Conservation (phyloP, 2,329 filamentous ascomycete species). For the Hymenoscyphus repandus region DNA sequence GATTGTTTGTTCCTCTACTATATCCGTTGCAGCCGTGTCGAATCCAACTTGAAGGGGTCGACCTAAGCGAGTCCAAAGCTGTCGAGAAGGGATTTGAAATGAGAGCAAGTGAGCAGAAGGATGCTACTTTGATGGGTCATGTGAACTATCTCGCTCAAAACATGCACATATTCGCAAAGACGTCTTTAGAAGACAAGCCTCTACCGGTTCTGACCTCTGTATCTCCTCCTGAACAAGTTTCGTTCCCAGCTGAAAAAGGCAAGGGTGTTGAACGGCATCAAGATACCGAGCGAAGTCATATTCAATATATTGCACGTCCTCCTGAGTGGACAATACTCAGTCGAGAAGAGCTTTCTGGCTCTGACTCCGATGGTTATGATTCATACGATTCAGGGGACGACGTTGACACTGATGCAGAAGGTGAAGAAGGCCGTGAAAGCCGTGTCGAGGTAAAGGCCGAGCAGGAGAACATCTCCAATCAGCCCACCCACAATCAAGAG, state of each 20-base stretch:
- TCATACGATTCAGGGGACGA: constrained; percentile 41
- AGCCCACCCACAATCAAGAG: constrained; percentile 38
- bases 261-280: constrained; percentile 24
- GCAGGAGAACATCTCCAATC: constrained; percentile 11
- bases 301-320: constrained; percentile 68
- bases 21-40: constrained; percentile 68
- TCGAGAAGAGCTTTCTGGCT: constrained; percentile 41
- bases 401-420: constrained; percentile 28
- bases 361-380: constrained; percentile 40
- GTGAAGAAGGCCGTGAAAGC: constrained; percentile 31
- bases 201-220: constrained; percentile 4
- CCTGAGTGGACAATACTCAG: constrained; percentile 61
- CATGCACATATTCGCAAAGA: constrained; percentile 60
- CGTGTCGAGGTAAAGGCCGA: constrained; percentile 34
- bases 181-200: constrained; percentile 33
- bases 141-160: constrained; percentile 71
- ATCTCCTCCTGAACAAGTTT: background rate
- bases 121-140: constrained; percentile 64
- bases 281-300: constrained; percentile 51
- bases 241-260: constrained; percentile 7
- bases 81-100: constrained; percentile 62
- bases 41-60: constrained; percentile 60
- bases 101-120: constrained; percentile 49
- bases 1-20: constrained; percentile 62
- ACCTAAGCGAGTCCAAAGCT: constrained; percentile 52